Evolutionary conservation across 208 protist genomes (phyloP).

Genomic region (Jaenimonas drosophilae): DNA sequence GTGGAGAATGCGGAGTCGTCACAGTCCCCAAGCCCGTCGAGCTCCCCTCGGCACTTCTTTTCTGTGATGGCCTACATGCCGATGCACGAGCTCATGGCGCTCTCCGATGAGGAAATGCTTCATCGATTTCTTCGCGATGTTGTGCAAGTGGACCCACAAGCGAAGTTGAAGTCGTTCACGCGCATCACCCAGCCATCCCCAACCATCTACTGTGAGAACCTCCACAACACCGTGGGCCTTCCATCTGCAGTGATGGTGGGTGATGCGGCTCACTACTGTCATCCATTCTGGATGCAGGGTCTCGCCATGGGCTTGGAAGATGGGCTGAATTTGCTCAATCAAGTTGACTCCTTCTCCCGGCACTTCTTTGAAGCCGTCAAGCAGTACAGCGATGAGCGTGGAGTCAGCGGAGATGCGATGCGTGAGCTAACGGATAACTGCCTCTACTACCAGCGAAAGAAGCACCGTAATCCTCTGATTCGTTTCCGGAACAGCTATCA

Average conservation of each 20-base stretch:
- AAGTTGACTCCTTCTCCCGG: slow-evolving; percentile 74
- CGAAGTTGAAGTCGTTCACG: slow-evolving; percentile 5
- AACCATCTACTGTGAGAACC: slow-evolving; percentile 80
- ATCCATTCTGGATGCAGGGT: slow-evolving; percentile 83
- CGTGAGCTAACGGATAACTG: slow-evolving; percentile 77
- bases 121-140: slow-evolving; percentile 20
- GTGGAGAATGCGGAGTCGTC: slow-evolving; percentile 14
- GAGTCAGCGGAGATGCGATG: slow-evolving; percentile 68
- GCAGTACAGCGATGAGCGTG: slow-evolving; percentile 83
- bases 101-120: slow-evolving; percentile 9
- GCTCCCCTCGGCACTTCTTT: slow-evolving; percentile 26
- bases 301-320: slow-evolving; percentile 81
- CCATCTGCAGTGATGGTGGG: slow-evolving; percentile 76
- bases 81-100: slow-evolving; percentile 14
- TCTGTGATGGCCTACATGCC: slow-evolving; percentile 81
- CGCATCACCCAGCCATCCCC: slow-evolving; percentile 21
- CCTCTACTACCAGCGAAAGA: slow-evolving; percentile 73
- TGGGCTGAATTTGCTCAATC: slow-evolving; percentile 60
- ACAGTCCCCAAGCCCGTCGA: background rate
- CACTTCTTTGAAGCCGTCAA: slow-evolving; percentile 85
- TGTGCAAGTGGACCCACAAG: background rate
- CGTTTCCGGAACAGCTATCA: slow-evolving; percentile 79
- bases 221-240: slow-evolving; percentile 80
- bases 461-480: slow-evolving; percentile 70
- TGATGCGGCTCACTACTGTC: slow-evolving; percentile 68